Evolutionary conservation across 768 basidiomycete species (phyloP).

Genomic region (Lactifluus rugatus): DNA sequence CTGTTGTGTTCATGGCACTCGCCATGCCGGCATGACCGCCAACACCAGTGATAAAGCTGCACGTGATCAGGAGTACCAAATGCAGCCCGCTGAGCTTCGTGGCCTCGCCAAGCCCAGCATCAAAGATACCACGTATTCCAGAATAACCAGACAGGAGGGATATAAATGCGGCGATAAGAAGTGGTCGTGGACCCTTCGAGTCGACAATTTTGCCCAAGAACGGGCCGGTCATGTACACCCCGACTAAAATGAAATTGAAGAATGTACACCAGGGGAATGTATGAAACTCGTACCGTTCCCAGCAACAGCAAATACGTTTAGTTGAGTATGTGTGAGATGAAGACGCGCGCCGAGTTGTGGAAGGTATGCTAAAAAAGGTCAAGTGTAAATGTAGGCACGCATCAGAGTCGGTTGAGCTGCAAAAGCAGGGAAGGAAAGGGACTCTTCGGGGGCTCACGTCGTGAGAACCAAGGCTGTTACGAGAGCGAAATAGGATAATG

Average conservation of each 20-base stretch:
- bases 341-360: conserved; percentile 79
- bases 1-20: conserved; percentile 70
- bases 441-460: too few species aligned
- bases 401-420: background rate
- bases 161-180: conserved; percentile 48
- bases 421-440: background rate
- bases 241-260: conserved; percentile 36
- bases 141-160: conserved; percentile 62
- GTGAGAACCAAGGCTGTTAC: background rate
- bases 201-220: conserved; percentile 77
- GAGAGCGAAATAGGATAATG: background rate
- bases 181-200: conserved; percentile 55
- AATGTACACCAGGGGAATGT: background rate
- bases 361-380: conserved; percentile 53
- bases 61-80: conserved; percentile 47
- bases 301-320: conserved; percentile 74
- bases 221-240: conserved; percentile 69
- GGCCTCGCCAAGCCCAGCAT: conserved; percentile 33
- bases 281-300: conserved; percentile 49
- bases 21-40: conserved; percentile 68
- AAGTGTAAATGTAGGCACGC: background rate
- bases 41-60: conserved; percentile 62
- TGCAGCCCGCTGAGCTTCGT: conserved; percentile 30
- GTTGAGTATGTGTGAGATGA: conserved; percentile 64
- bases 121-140: conserved; percentile 61